phyloP scores from a whole-genome alignment of 768 basidiomycete species.

The Rhodotorula babjevae region DNA sequence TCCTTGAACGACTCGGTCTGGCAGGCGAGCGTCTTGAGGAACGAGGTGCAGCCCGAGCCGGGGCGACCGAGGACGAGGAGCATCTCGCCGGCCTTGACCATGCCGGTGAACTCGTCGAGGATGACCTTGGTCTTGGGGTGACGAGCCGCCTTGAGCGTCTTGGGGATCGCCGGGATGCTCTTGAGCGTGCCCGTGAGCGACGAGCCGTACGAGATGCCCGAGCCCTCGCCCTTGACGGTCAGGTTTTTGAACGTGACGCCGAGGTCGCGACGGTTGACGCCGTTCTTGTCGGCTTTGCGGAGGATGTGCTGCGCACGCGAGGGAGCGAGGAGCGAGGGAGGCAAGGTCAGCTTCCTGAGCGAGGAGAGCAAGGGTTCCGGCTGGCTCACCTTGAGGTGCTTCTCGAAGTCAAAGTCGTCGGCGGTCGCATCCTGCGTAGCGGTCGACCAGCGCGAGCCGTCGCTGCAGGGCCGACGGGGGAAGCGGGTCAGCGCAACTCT shows the following conservation, averaged over 20 bases:
- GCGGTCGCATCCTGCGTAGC: constrained; percentile 24
- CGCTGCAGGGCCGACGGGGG: not conserved
- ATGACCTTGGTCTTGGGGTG: constrained; percentile 45
- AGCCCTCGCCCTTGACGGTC: constrained; percentile 25
- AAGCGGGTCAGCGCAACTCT: not conserved
- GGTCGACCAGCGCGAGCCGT: not conserved
- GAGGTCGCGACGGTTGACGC: constrained; percentile 11
- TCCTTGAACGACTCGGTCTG: constrained; percentile 47
- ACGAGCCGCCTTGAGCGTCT: constrained; percentile 15
- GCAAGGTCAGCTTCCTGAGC: not conserved
- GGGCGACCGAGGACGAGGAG: constrained; percentile 54
- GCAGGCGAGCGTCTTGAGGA: constrained; percentile 55
- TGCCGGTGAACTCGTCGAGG: constrained; percentile 61
- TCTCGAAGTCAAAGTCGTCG: constrained; percentile 35
- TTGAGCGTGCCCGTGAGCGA: constrained; percentile 18
- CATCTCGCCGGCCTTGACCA: constrained; percentile 64
- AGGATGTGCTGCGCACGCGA: constrained; percentile 8
- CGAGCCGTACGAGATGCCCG: constrained; percentile 21
- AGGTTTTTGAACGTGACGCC: constrained; percentile 36
- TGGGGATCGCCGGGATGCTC: constrained; percentile 19
- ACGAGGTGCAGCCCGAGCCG: constrained; percentile 47
- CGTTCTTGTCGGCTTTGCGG: constrained; percentile 27
- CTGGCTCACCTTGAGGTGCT: constrained; percentile 16
- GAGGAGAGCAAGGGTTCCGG: no score
- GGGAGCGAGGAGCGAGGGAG: not conserved